These are phyloP conservation scores for Malassezia nana DNA, from an alignment of 1,284 basidiomycete species.

Conservation along the genomic window DNA sequence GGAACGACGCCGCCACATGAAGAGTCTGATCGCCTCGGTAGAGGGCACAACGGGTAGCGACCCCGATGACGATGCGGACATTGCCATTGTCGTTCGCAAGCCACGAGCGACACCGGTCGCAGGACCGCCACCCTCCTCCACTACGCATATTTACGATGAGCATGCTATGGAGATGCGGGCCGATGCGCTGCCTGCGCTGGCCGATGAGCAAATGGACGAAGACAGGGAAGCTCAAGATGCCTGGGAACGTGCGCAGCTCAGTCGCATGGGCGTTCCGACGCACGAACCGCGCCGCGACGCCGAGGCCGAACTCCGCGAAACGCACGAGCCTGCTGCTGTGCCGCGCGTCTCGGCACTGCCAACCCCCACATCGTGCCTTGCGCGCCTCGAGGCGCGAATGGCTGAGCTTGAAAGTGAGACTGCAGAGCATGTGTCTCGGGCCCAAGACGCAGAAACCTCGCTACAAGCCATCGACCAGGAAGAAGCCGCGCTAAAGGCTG, in stretches of 20 bases:
- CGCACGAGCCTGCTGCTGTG: conserved; percentile 23
- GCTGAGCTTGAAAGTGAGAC: conserved; percentile 21
- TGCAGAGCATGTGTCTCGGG: conserved; percentile 16
- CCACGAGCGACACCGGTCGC: neutral
- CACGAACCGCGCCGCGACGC: neutral
- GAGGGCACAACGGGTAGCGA: conserved; percentile 13
- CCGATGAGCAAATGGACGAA: conserved; percentile 58
- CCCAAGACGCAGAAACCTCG: conserved; percentile 15
- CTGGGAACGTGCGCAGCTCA: conserved; percentile 35
- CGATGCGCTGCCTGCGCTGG: neutral
- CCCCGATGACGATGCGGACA: conserved; percentile 20
- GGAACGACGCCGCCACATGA: conserved; percentile 23
- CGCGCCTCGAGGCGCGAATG: conserved; percentile 22
- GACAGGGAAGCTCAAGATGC: conserved; percentile 56
- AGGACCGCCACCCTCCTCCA: neutral
- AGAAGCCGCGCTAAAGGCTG: conserved; percentile 26
- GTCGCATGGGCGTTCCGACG: conserved; percentile 19
- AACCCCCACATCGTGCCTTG: conserved; percentile 25
- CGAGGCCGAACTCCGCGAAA: neutral
- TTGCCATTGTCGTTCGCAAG: conserved; percentile 15
- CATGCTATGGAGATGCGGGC: conserved; percentile 4
- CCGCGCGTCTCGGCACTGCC: conserved; percentile 30
- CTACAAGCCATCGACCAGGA: conserved; percentile 23
- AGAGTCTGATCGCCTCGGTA: conserved; percentile 3
- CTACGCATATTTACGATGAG: conserved; percentile 11